Evolutionary conservation across 1,284 basidiomycete genomes (phyloP).

Genomic region (Inonotus obliquus): DNA sequence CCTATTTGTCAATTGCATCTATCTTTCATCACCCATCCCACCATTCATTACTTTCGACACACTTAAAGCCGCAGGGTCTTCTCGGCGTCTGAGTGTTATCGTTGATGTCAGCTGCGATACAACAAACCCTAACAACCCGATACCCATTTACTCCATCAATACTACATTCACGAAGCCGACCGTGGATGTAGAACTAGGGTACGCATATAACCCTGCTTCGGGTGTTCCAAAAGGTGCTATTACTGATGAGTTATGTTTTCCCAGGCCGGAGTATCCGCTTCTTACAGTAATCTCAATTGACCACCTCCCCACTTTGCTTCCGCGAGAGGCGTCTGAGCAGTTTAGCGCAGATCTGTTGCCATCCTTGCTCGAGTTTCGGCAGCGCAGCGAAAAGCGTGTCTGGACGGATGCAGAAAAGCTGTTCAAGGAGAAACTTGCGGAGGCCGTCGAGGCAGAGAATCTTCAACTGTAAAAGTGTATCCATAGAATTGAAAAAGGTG

Average conservation of each 20-base stretch:
- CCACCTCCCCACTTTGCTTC: conserved; percentile 93
- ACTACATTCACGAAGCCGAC: conserved; percentile 95
- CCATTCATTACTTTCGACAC: conserved; percentile 80
- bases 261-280: conserved; percentile 53
- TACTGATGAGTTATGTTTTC: neutral
- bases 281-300: conserved; percentile 95
- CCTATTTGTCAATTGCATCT: conserved; percentile 99
- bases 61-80: conserved; percentile 67
- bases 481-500: neutral
- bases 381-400: conserved; percentile 64
- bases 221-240: neutral
- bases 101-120: conserved; percentile 99
- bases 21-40: conserved; percentile 87
- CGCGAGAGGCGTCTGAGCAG: conserved; percentile 95
- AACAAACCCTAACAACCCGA: conserved; percentile 97
- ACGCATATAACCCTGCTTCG: conserved; percentile 30
- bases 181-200: conserved; percentile 81
- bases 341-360: conserved; percentile 91
- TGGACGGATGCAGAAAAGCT: conserved; percentile 91
- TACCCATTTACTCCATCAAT: conserved; percentile 94
- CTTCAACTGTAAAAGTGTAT: conserved; percentile 3
- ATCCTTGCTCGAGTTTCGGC: conserved; percentile 76
- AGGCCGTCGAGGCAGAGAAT: conserved; percentile 45
- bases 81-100: conserved; percentile 75
- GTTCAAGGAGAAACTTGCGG: conserved; percentile 74